phyloP scores from a whole-genome alignment of 495 filamentous ascomycete genomes.

The Xylaria flabelliformis region DNA sequence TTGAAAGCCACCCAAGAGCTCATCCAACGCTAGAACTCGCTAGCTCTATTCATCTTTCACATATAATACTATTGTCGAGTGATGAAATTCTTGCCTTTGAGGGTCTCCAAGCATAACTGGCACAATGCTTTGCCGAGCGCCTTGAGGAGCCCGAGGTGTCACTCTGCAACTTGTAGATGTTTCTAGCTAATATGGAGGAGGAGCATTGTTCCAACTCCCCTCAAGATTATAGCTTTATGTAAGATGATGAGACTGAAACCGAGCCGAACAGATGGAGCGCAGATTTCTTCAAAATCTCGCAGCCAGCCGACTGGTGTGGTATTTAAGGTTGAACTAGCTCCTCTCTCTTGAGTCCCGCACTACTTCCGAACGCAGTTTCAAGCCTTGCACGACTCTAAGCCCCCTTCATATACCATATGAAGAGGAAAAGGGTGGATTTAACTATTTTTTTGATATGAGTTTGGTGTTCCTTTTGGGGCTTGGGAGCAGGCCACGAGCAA shows the following conservation, averaged over 20 bases:
- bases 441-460: too few species aligned
- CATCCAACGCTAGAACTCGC: not conserved
- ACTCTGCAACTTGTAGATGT: not conserved
- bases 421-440: too few species aligned
- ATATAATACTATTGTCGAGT: not conserved
- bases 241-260: too few species aligned
- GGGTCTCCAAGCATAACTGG: not conserved
- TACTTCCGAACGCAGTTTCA: not conserved
- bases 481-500: too few species aligned
- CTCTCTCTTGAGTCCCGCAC: not conserved
- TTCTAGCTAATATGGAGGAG: not conserved
- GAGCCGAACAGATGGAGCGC: too few species aligned
- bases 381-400: too few species aligned
- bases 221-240: not conserved
- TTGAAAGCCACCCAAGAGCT: not conserved
- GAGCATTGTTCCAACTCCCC: not conserved
- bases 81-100: not conserved
- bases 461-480: too few species aligned
- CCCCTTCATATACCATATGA: too few species aligned
- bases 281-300: too few species aligned
- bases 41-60: not conserved
- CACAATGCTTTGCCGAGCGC: not conserved
- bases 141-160: not conserved
- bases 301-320: too few species aligned
- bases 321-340: not conserved